Evolutionary conservation across 2,329 filamentous ascomycete genomes (phyloP).

Genomic region (Trichoderma arundinaceum): DNA sequence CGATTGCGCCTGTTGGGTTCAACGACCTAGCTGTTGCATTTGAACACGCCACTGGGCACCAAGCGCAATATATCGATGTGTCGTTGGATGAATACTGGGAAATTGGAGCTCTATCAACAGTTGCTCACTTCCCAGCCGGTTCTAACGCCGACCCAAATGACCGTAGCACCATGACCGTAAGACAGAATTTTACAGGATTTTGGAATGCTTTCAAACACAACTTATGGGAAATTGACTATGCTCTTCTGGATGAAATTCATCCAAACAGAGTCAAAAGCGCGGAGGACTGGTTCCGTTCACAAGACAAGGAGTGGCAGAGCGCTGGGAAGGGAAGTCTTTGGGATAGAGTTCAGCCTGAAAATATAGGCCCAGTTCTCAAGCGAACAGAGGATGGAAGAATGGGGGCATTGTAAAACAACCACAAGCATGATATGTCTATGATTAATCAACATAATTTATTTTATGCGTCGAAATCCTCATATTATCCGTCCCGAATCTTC

Average conservation of each 20-base stretch:
- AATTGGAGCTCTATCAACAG: not conserved
- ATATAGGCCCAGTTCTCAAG: not conserved
- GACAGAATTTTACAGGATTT: not conserved
- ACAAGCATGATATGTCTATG: too few relatives aligned
- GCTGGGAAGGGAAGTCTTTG: not conserved
- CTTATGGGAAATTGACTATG: not conserved
- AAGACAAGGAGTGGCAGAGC: not conserved
- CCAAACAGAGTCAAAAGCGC: not conserved
- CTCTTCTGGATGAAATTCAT: not conserved
- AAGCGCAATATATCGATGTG: not conserved
- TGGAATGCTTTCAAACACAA: not conserved
- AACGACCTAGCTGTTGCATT: not conserved
- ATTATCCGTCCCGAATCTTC: too few relatives aligned
- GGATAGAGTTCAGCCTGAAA: not conserved
- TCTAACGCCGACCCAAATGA: not conserved
- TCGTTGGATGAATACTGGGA: slow-evolving; percentile 2
- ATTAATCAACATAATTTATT: too few relatives aligned
- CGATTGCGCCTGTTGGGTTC: not conserved
- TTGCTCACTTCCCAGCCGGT: not conserved
- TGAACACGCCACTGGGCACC: not conserved
- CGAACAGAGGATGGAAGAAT: not conserved
- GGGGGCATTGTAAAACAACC: too few relatives aligned
- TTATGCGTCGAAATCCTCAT: too few relatives aligned
- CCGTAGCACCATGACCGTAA: not conserved
- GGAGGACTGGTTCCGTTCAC: slow-evolving; percentile 2